Evolutionary conservation across 805 yeast species (phyloP).

Genomic region (Candida berthetii): DNA sequence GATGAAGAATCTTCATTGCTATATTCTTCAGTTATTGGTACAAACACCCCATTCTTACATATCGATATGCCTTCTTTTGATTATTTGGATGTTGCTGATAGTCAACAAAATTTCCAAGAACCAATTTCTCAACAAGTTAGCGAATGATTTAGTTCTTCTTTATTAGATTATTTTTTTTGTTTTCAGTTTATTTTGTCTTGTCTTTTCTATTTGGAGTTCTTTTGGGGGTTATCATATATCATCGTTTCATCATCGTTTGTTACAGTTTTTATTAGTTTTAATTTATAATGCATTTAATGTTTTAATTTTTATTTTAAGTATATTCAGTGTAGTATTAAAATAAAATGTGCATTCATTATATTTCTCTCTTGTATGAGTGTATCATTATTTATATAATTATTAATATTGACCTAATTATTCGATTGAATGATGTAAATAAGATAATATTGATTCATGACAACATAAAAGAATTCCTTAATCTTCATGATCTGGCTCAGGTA

Average conservation of each 20-base stretch:
- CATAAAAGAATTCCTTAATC: conserved; percentile 18
- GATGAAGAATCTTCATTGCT: conserved; percentile 22
- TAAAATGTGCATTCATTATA: too few species aligned
- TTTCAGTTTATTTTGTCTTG: neutral
- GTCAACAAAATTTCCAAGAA: neutral
- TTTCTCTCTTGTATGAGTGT: neutral
- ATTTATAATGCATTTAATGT: too few species aligned
- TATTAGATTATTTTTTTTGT: neutral
- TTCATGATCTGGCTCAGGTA: conserved; percentile 36
- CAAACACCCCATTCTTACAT: conserved; percentile 73
- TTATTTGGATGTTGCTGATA: neutral
- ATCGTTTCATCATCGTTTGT: neutral
- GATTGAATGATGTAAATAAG: too few species aligned
- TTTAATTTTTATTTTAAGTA: too few species aligned
- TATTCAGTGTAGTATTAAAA: too few species aligned
- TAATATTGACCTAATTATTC: too few species aligned
- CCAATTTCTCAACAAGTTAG: too few species aligned
- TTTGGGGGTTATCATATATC: neutral
- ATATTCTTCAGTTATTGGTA: conserved; percentile 50
- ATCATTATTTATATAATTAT: too few species aligned
- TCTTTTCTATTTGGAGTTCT: neutral
- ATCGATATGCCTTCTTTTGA: conserved; percentile 57
- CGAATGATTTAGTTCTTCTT: neutral
- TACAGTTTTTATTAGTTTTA: too few species aligned
- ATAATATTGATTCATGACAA: too few species aligned